phyloP scores from a whole-genome alignment of 495 filamentous ascomycete genomes.

The Daldinia bambusicola region DNA sequence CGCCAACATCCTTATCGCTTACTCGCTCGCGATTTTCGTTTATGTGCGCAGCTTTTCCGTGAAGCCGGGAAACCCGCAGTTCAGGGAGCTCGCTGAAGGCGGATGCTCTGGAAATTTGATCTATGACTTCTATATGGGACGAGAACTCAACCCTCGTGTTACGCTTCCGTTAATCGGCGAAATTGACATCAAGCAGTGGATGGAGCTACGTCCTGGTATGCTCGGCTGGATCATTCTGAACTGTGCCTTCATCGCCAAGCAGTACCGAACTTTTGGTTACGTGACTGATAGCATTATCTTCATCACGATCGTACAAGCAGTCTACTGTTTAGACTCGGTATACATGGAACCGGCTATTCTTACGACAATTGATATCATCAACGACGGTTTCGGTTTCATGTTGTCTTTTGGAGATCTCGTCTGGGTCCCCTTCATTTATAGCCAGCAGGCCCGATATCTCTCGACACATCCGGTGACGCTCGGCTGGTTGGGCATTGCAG shows the following conservation, averaged over 20 bases:
- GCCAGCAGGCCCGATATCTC: slow-evolving; percentile 87
- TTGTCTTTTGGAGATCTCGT: slow-evolving; percentile 92
- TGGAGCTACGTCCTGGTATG: slow-evolving; percentile 91
- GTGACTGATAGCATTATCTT: slow-evolving; percentile 90
- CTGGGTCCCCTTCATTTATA: slow-evolving; percentile 94
- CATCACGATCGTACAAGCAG: slow-evolving; percentile 77
- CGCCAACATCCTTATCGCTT: slow-evolving; percentile 79
- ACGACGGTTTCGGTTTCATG: slow-evolving; percentile 97
- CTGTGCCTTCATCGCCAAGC: slow-evolving; percentile 84
- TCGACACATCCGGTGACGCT: slow-evolving; percentile 82
- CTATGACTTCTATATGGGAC: slow-evolving; percentile 98
- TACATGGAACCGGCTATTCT: slow-evolving; percentile 92
- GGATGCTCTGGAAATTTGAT: slow-evolving; percentile 85
- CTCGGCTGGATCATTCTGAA: slow-evolving; percentile 90
- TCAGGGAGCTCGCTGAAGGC: slow-evolving; percentile 76
- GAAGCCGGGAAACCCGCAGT: slow-evolving; percentile 67
- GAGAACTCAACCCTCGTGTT: slow-evolving; percentile 93
- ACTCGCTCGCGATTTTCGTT: slow-evolving; percentile 73
- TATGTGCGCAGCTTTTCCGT: slow-evolving; percentile 85
- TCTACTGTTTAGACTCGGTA: slow-evolving; percentile 88
- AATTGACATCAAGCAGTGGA: slow-evolving; percentile 90
- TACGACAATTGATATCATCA: slow-evolving; percentile 95
- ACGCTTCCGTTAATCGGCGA: slow-evolving; percentile 79
- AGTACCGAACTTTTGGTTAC: slow-evolving; percentile 84
- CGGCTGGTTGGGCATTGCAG: slow-evolving; percentile 68